phyloP scores from a whole-genome alignment of 805 yeast species.

The Danielozyma ontarioensis region DNA sequence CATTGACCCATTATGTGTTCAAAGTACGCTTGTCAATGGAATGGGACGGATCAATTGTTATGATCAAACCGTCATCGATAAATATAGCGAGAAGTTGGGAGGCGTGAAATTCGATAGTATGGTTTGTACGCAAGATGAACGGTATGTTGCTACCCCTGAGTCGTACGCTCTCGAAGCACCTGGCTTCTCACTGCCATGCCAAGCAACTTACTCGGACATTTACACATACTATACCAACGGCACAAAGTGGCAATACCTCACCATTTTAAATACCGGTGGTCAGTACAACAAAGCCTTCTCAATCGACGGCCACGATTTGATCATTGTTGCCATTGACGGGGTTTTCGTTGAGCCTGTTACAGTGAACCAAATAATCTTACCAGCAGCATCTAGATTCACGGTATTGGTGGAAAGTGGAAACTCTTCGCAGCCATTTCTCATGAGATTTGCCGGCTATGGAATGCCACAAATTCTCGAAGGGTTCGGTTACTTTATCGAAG shows the following conservation, averaged over 20 bases:
- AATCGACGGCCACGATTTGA: conserved; percentile 26
- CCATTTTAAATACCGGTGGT: conserved; percentile 29
- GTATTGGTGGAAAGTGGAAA: conserved; percentile 18
- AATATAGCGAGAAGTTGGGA: conserved; percentile 5
- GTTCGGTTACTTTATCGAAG: conserved; percentile 18
- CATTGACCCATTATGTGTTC: conserved; percentile 29
- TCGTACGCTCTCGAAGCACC: conserved; percentile 16
- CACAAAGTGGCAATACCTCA: conserved; percentile 19
- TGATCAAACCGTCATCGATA: conserved; percentile 6
- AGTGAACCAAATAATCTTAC: conserved; percentile 21
- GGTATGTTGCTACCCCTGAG: conserved; percentile 12
- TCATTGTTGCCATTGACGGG: conserved; percentile 29
- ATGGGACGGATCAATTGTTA: conserved; percentile 23
- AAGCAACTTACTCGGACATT: conserved; percentile 12
- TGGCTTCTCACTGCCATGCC: conserved; percentile 18
- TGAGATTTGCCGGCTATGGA: conserved; percentile 22
- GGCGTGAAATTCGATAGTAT: conserved; percentile 12
- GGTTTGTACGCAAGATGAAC: conserved; percentile 15
- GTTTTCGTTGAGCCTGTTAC: conserved; percentile 18
- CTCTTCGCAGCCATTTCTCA: conserved; percentile 13
- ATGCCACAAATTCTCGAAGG: conserved; percentile 26
- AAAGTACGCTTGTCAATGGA: conserved; percentile 25
- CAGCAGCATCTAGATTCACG: conserved; percentile 28
- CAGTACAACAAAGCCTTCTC: conserved; percentile 27
- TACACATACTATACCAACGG: conserved; percentile 17